Evolutionary conservation across 2,329 filamentous ascomycete species (phyloP), one percentile per base, ranked within the genome.

Genomic region (Dactylonectria macrodidyma): DNA sequence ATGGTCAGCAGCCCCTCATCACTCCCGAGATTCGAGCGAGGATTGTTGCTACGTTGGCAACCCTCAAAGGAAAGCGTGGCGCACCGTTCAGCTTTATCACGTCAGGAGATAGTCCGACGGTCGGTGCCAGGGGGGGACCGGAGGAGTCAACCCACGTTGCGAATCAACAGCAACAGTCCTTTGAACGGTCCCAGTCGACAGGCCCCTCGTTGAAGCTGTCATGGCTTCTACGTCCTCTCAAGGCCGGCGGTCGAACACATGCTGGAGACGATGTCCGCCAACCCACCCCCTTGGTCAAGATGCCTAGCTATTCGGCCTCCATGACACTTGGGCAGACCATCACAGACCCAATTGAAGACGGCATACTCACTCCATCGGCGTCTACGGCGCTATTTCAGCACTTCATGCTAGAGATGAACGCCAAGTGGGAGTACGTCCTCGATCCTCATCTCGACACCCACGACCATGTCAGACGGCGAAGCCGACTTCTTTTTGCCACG

Each of bases 61-160:
- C 67, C 11, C 62, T 71, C 8, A 70, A 68, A 22, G 64, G 67
- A 2, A 70, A 68, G 46, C 61, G 65, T 46, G 69, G 69, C 0
- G 65, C 69, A 10, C 65, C 65, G 3, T 71, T 71, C 24, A 71
- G 69, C 38, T 69, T 71, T 38, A 58, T 69, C 58, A 68, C 65
- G 8, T 71, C 66, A 7, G 68, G 68, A 55, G 68, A 71, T 38
- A 38, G 9, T 3, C 36, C 36, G 9, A 11, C 36, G 9, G 9
- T 38, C 36, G 12, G 36, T 14, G 36, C 36, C 9, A 38, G 36
- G 8, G 36, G 9, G 9, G 36, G 3, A 38, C 36, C 36, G 12
- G 36, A 59, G 1, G 47, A 59, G 5, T 19, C 48, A 14, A 24
- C 24, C 19, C 26, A 62, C 1, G 54, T 19, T 3, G 22, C 11